These are phyloP conservation scores for Paramyrothecium sp. DNA, from an alignment of 2,329 filamentous ascomycete species.

Conservation along the genomic window DNA sequence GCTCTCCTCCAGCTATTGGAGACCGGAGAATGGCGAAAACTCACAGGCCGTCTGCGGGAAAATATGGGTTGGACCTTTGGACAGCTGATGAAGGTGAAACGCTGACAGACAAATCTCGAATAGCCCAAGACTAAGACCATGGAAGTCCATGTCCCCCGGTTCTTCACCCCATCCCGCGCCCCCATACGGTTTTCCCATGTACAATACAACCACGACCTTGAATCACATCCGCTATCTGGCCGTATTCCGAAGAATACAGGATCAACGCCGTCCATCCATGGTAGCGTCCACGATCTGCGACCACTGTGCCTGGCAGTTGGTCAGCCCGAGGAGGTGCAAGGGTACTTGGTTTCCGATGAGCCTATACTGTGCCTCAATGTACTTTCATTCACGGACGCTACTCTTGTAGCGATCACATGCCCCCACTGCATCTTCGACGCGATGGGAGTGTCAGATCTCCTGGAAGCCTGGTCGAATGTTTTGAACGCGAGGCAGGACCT, in stretches of 20 bases:
- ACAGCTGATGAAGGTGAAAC: too few species aligned
- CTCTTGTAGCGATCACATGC: background rate
- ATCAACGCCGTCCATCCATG: background rate
- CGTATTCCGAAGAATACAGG: background rate
- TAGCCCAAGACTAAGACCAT: background rate
- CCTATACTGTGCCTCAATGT: background rate
- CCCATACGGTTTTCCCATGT: background rate
- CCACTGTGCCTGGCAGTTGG: background rate
- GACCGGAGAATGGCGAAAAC: background rate
- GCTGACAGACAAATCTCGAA: background rate
- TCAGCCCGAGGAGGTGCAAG: background rate
- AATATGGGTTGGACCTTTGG: background rate
- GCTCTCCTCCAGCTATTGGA: background rate
- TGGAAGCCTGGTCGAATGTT: background rate
- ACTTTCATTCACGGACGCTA: background rate
- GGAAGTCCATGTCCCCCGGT: background rate
- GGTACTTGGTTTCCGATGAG: background rate
- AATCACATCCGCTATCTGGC: background rate
- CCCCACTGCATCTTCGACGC: background rate
- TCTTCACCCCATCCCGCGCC: background rate
- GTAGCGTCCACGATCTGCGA: too few species aligned
- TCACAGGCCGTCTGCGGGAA: background rate
- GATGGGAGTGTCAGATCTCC: background rate
- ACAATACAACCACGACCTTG: background rate
- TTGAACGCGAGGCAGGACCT: background rate